Evolutionary conservation across 2,329 filamentous ascomycete species (phyloP).

Genomic region (Cladophialophora psammophila): DNA sequence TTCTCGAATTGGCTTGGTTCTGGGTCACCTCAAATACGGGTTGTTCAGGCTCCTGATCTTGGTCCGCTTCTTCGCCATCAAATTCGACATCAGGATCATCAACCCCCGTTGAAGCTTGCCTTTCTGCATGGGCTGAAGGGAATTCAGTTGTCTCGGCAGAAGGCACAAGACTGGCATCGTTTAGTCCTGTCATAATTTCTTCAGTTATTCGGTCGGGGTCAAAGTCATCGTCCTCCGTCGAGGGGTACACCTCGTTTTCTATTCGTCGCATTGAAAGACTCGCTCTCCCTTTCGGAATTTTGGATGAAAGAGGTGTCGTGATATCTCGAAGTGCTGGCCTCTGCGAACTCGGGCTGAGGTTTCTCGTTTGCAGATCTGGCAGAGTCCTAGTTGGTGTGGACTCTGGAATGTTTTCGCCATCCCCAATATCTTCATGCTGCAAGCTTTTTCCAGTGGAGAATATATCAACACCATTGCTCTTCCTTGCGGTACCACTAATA

Average conservation of each 20-base stretch:
- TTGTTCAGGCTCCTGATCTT: constrained; percentile 25
- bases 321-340: constrained; percentile 33
- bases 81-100: constrained; percentile 23
- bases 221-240: constrained; percentile 19
- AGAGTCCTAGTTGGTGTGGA: constrained; percentile 4
- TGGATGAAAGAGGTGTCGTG: constrained; percentile 23
- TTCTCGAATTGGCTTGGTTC: constrained; percentile 38
- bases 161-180: constrained; percentile 11
- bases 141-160: constrained; percentile 30
- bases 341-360: constrained; percentile 25
- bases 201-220: constrained; percentile 15
- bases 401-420: constrained; percentile 34
- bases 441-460: constrained; percentile 31
- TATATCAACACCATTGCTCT: constrained; percentile 34
- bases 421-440: constrained; percentile 35
- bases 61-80: constrained; percentile 38
- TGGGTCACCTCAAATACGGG: constrained; percentile 20
- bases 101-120: constrained; percentile 28
- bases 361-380: constrained; percentile 2
- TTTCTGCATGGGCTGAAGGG: background rate
- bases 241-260: constrained; percentile 9
- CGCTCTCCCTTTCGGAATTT: constrained; percentile 24
- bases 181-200: constrained; percentile 6
- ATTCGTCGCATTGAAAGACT: constrained; percentile 25
- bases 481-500: constrained; percentile 49